phyloP scores from a whole-genome alignment of 441 rosid species.

The Eutrema salsugineum region DNA sequence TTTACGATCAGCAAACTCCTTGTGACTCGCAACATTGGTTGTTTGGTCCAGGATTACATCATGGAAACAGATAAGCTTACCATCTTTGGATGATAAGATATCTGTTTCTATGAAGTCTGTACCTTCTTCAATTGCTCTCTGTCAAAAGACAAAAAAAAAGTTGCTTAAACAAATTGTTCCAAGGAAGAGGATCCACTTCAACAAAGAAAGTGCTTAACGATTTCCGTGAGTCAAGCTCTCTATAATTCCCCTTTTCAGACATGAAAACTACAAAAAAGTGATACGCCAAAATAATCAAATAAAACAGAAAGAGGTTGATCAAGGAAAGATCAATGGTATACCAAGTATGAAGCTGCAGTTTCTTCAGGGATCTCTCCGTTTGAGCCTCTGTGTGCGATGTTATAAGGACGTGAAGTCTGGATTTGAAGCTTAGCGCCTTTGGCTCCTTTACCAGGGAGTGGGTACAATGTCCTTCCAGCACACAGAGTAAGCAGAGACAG shows the following conservation, averaged over 20 bases:
- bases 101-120: slow-evolving; percentile 95
- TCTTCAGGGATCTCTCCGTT: slow-evolving; percentile 40
- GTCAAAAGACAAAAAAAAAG: slow-evolving; percentile 10
- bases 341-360: slow-evolving; percentile 72
- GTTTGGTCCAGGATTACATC: slow-evolving; percentile 71
- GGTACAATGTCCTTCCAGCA: slow-evolving; percentile 68
- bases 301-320: not conserved
- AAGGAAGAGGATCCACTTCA: not conserved
- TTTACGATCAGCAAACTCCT: slow-evolving; percentile 75
- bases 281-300: not conserved
- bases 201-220: not conserved
- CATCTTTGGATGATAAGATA: slow-evolving; percentile 85
- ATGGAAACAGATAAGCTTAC: slow-evolving; percentile 82
- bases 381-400: slow-evolving; percentile 97
- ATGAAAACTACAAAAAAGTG: not conserved
- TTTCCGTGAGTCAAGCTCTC: not conserved
- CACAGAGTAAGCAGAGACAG: slow-evolving; percentile 40
- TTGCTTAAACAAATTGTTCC: not conserved
- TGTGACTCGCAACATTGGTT: slow-evolving; percentile 61
- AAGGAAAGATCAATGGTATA: slow-evolving; percentile 18
- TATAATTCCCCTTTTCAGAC: not conserved
- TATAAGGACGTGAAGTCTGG: slow-evolving; percentile 88
- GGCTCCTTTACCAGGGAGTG: slow-evolving; percentile 48
- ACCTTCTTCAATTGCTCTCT: slow-evolving; percentile 98
- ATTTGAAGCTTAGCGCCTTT: slow-evolving; percentile 39